Percentiles rank a stretch among this genome's conserved stretches.
Evolutionary conservation across 2,329 filamentous ascomycete genomes (phyloP).

Genomic region (Dactylellina leptospora): DNA sequence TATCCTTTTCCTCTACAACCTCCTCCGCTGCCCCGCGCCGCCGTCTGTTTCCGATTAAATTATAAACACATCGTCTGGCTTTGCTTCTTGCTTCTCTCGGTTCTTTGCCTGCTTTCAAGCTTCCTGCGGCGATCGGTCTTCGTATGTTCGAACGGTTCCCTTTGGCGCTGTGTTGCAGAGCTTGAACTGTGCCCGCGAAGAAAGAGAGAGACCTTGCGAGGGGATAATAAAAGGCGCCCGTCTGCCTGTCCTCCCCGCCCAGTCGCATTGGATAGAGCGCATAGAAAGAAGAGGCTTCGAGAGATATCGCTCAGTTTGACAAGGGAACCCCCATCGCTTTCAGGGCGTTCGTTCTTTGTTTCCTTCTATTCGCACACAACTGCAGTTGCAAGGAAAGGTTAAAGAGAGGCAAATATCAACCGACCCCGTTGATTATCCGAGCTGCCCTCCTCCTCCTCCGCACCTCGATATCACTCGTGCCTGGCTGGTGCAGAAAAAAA

Average conservation of each 20-base stretch:
- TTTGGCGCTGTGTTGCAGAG: not conserved
- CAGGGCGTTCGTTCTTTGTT: conserved; percentile 32
- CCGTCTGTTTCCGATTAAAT: conserved; percentile 13
- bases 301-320: conserved; percentile 39
- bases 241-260: not conserved
- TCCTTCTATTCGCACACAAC: too few relatives aligned
- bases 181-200: not conserved
- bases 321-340: conserved; percentile 30
- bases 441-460: not conserved
- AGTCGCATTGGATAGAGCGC: not conserved
- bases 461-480: too few relatives aligned
- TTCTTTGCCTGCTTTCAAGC: conserved; percentile 28
- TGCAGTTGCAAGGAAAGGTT: too few relatives aligned
- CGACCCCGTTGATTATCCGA: not conserved
- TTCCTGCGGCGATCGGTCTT: not conserved
- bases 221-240: not conserved
- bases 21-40: conserved; percentile 28
- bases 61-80: conserved; percentile 2
- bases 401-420: conserved; percentile 40
- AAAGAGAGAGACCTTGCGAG: too few relatives aligned
- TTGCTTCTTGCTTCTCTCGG: conserved; percentile 18
- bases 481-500: too few relatives aligned
- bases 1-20: not conserved
- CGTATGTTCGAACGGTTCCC: not conserved
- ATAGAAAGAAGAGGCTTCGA: not conserved